Evolutionary conservation across 2,329 filamentous ascomycete species (phyloP), one percentile per base, ranked within the genome.

Genomic region (Mollisia scopiformis): DNA sequence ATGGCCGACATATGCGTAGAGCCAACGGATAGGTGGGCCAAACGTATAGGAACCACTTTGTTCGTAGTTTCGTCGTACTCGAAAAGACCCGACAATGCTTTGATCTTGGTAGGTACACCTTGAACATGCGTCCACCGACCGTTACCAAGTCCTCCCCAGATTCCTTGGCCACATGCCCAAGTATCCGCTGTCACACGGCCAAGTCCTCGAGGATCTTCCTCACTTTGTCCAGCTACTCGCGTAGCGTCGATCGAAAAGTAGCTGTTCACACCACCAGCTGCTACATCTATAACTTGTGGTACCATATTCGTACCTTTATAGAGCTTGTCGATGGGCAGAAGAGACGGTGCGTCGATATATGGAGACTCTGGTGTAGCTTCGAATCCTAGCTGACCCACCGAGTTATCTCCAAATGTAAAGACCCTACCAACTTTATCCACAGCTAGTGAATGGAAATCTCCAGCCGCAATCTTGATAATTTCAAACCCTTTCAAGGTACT

Each of bases 341-440:
- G 82, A 3, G 87, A 85, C 0, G 95, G 93, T 0, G 83, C 82
- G 66, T 94, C 90, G 25, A 90, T 79, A 59, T 79, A 84, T 7
- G 85, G 80, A 16, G 85, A 79, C 28, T 88, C 84, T 0, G 83
- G 74, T 52, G 87, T 86, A 56, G 84, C 85, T 54, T 92, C 86
- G 69, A 94, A 87, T n/a, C 94, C 94, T 3, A 98, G 82, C 75
- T 98, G 95, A n/a, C 95, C 95, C 46, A 86, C 85, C 0, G 88
- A 88, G 77, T 98, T 98, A 75, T 98, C 93, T 37, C 95, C 95
- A 77, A 96, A 98, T 6, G 88, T 82, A 75, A 95, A 97, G 16
- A 95, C 83, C 16, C 87, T 85, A 16, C 94, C 94, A 55, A 89
- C 81, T 62, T 85, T 84, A 72, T 94, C 91, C 16, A 93, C 82